phyloP scores from a whole-genome alignment of 2,329 filamentous ascomycete species.

The Epichloe uncinata region DNA sequence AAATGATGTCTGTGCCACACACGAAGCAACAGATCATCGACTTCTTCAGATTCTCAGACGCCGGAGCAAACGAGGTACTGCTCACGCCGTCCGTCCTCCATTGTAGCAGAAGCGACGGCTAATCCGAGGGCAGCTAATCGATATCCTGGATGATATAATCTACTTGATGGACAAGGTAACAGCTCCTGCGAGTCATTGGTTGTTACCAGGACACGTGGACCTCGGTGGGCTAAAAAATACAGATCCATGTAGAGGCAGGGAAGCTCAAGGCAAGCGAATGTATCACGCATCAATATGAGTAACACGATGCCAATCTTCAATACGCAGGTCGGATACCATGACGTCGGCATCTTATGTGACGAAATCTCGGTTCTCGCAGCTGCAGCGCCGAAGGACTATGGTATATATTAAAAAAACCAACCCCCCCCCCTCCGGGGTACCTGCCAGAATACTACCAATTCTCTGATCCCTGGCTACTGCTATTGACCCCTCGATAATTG shows the following conservation, averaged over 20 bases:
- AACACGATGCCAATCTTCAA: not conserved
- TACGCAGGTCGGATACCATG: not conserved
- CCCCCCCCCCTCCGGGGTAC: not conserved
- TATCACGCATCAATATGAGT: not conserved
- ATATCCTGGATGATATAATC: not conserved
- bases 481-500: not conserved
- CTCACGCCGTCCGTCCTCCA: not conserved
- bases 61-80: not conserved
- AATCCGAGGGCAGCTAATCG: not conserved
- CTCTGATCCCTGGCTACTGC: too few species aligned
- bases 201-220: not conserved
- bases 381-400: not conserved
- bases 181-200: not conserved
- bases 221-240: not conserved
- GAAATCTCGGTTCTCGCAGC: not conserved
- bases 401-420: not conserved
- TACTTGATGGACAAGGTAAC: not conserved
- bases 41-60: not conserved
- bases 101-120: not conserved
- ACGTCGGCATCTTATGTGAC: not conserved
- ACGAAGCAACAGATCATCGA: not conserved
- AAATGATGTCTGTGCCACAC: not conserved
- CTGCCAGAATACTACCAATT: not conserved
- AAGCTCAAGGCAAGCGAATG: not conserved
- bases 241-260: not conserved